Evolutionary conservation across 2,329 filamentous ascomycete genomes (phyloP).

Genomic region (Fusarium luffae): DNA sequence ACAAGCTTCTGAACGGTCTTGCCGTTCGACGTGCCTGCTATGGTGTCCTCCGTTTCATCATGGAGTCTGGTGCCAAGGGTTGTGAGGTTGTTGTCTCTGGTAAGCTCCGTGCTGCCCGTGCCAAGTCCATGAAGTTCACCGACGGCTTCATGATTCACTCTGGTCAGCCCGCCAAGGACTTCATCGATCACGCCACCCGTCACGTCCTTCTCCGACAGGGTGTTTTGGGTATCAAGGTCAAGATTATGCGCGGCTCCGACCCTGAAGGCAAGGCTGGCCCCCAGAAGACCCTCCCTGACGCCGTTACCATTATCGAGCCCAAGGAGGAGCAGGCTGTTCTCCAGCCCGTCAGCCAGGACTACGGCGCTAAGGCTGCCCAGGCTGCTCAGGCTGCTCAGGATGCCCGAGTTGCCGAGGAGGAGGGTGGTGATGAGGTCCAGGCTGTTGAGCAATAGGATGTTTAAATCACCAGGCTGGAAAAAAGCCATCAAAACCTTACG

Average conservation of each 20-base stretch:
- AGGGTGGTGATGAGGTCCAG: conserved; percentile 66
- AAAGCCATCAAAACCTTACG: conserved; percentile 39
- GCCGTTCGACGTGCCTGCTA: conserved; percentile 99
- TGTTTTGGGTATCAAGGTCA: conserved; percentile 99
- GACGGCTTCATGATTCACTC: conserved; percentile 99
- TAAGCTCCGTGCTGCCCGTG: conserved; percentile 98
- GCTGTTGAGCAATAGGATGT: conserved; percentile 56
- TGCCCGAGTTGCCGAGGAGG: conserved; percentile 69
- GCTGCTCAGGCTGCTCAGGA: conserved; percentile 72
- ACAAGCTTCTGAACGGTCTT: conserved; percentile 99
- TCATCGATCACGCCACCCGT: conserved; percentile 98
- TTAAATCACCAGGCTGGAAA: conserved; percentile 39
- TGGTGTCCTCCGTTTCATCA: conserved; percentile 99
- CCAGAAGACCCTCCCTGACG: conserved; percentile 96
- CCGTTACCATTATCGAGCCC: conserved; percentile 99
- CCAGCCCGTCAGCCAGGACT: conserved; percentile 97
- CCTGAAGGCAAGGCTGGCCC: conserved; percentile 99
- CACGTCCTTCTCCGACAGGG: conserved; percentile 99
- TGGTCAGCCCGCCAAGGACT: conserved; percentile 98
- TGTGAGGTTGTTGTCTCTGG: conserved; percentile 99
- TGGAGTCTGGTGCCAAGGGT: conserved; percentile 99
- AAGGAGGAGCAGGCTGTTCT: conserved; percentile 98
- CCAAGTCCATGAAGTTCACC: conserved; percentile 99
- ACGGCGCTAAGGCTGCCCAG: conserved; percentile 87
- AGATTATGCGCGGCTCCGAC: conserved; percentile 99